Evolutionary conservation across 2,329 filamentous ascomycete genomes (phyloP).

Genomic region (Cercospora sp.): DNA sequence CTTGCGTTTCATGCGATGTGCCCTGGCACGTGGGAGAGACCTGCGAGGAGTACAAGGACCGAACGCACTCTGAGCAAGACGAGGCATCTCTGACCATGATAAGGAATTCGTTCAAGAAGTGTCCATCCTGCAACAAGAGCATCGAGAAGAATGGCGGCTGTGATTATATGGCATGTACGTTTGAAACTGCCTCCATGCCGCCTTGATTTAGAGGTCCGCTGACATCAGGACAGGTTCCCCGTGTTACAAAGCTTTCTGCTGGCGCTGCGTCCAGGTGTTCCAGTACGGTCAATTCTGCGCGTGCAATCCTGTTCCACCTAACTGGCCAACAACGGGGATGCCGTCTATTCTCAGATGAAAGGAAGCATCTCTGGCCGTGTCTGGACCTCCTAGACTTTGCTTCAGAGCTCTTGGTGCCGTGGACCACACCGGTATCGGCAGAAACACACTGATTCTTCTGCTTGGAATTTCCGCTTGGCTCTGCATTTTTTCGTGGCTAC

Average conservation of each 20-base stretch:
- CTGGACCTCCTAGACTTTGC: not conserved
- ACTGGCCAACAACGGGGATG: not conserved
- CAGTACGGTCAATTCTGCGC: conserved; percentile 15
- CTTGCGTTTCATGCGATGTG: conserved; percentile 36
- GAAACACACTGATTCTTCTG: not conserved
- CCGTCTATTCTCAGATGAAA: not conserved
- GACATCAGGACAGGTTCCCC: conserved; percentile 20
- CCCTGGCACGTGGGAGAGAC: conserved; percentile 37
- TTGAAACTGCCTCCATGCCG: not conserved
- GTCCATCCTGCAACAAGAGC: conserved; percentile 33
- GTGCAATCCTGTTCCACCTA: conserved; percentile 10
- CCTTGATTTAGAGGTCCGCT: not conserved
- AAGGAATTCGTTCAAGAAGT: conserved; percentile 30
- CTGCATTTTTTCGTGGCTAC: not conserved
- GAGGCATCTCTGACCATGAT: conserved; percentile 33
- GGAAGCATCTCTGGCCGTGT: not conserved
- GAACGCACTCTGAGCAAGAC: conserved; percentile 28
- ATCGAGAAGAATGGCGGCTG: conserved; percentile 40
- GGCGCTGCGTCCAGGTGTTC: conserved; percentile 29
- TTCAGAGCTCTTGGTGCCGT: not conserved
- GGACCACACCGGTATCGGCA: not conserved
- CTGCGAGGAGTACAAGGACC: conserved; percentile 38
- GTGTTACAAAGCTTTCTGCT: conserved; percentile 37
- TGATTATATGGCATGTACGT: conserved; percentile 30
- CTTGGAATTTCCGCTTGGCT: not conserved